Base-by-base conservation (phyloP, 108 stramenopile genomes). In the Poteriospumella lacustris region DNA sequence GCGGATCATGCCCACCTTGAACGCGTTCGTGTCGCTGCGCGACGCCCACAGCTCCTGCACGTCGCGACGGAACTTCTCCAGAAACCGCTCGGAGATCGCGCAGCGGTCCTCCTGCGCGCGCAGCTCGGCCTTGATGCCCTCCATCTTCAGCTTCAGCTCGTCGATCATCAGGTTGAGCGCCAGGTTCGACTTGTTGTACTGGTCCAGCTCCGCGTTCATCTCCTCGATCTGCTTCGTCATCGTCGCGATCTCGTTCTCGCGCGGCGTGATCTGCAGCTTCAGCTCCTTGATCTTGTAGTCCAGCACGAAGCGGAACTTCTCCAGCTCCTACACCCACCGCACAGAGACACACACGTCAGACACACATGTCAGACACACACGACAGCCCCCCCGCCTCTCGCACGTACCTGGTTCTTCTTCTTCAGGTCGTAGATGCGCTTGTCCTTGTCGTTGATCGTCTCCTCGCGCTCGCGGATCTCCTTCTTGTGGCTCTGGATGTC, bases 241-340 rank as follows among this genome's bases (percentile, higher is more conserved):
- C 60, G 84, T 83, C 43, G 70, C 73, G 60, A 89, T 89, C 52
- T 89, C 89, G 68, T 82, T 87, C 59, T 89, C 85, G 15, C 89
- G 80, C 26, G 89, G 89, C 79, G 82, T 85, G 68, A 89, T 88
- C 81, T 88, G 89, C 36, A 86, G 76, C 82, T 87, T 84, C 41
- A 89, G 85, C 83, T 89, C 89, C 75, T 88, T 87, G 79, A 89
- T 89, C 87, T 89, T 89, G 85, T 89, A 89, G 76, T 89, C 88
- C 58, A 89, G 84, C n/a, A 89, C 89, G 67, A 89, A 89, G 77
- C 88, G 88, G 85, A 89, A 89, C 84, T 89, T 89, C 70, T 89
- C 89, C 42, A 89, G 83, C 84, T 89, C 88, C 86, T 73, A 38
- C 36, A 5, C 9, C 31, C 5, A 5, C 9, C 31, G 36, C 3